Evolutionary conservation across 2,329 filamentous ascomycete genomes (phyloP), one percentile per base, ranked within the genome.

Genomic region (Trichoderma harzianum): DNA sequence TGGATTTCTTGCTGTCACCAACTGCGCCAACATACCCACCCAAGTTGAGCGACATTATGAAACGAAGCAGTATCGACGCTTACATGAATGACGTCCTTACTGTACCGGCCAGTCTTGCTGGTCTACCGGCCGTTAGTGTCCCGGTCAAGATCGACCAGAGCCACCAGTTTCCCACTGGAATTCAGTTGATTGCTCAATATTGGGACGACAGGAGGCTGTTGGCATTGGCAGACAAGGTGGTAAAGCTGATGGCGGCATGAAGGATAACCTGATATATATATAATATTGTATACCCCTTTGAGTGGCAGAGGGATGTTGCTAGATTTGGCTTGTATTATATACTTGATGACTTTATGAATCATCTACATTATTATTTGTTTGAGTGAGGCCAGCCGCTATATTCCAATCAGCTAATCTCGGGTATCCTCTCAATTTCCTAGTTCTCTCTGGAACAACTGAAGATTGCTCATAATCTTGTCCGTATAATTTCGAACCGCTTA

Each of bases 41-140:
- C 0, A 84, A 81, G 7, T 79, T 96, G 7, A 83, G 86, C 4
- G 86, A 90, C 7, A 79, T 96, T 39, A 76, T 83, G 73, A 77
- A 80, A 11, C 85, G 89, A 79, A 85, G 82, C 60, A 84, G 87
- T 11, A 83, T 97, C n/a, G 90, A 95, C 76, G 88, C 88, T 1
- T 98, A 98, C 78, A 92, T 93, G 85, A 97, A 96, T 78, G 96
- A 99, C 82, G 92, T 98, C 1, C 95, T 98, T 77, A 98, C 96
- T 0, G 95, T 99, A 1, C 96, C 96, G 1, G 94, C 95, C 2
- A 98, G 94, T 82, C 84, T 99, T 75, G 96, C 95, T 0, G 96
- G 96, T 0, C 83, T 99, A 70, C 96, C 96, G 3, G 93, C 95
- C 12, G 88, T 98, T 65, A 98, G 92, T 75, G 86, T 99, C 12